phyloP scores from a whole-genome alignment of 140 eudicot genomes.

The Senecio squalidus region DNA sequence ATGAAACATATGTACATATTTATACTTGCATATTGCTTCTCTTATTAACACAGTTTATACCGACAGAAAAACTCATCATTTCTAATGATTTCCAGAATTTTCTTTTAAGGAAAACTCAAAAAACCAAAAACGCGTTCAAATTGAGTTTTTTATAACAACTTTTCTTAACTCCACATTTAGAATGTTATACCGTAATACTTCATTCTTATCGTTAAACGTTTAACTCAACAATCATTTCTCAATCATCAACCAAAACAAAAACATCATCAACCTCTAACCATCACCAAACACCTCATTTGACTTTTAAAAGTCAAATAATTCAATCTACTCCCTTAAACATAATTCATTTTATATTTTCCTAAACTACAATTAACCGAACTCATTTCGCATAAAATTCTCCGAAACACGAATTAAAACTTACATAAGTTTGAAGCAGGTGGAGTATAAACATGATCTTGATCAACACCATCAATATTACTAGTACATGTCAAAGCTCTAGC shows the following conservation, averaged over 20 bases:
- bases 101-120: not conserved
- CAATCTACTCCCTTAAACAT: not conserved
- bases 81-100: not conserved
- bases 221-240: not conserved
- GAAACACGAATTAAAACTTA: too few relatives aligned
- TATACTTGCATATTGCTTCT: slow-evolving; percentile 4
- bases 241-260: slow-evolving; percentile 6
- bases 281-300: slow-evolving; percentile 20
- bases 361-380: too few relatives aligned
- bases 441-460: not conserved
- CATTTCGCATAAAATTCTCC: too few relatives aligned
- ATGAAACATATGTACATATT: not conserved
- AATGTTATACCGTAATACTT: not conserved
- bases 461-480: slow-evolving; percentile 12
- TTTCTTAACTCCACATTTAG: not conserved
- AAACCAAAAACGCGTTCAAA: too few relatives aligned
- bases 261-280: not conserved
- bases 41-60: not conserved
- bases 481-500: slow-evolving; percentile 24
- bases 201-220: not conserved
- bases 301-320: slow-evolving; percentile 9
- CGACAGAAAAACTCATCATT: slow-evolving; percentile 1
- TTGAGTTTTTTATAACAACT: too few relatives aligned
- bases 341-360: slow-evolving; percentile 7
- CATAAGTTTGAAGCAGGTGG: slow-evolving; percentile 17